Base-by-base conservation (phyloP, 768 basidiomycete species). In the Amanita pseudoporphyria region DNA sequence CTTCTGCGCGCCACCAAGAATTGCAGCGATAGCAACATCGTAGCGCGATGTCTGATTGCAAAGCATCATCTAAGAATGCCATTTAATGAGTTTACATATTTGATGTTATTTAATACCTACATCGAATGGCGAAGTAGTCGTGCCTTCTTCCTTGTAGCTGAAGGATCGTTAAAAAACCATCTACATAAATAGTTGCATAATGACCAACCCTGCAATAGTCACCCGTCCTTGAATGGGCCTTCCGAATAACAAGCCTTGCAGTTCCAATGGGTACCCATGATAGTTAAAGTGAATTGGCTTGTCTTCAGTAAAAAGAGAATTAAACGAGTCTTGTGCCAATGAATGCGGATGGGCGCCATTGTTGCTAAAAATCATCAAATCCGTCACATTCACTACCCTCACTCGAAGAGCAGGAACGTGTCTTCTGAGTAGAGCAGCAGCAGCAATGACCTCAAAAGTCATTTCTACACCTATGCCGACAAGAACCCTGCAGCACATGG, bases 391-490 rank as follows among this genome's bases (percentile, higher is more conserved):
- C 51, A 94, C 81, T 50, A 94, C 86, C 16, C 88, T 81, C 6
- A 90, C 82, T 32, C 92, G 82, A 22, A 96, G 74, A 7, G 74
- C 73, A 2, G 87, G 81, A n/a, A 71, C 71, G 19, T 76, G 66
- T 58, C 79, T 78, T 57, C 84, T 82, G 21, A 94, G 77, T 18
- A 93, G 73, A 2, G 81, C 80, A 0, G 88, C 85, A 1, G 92
- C 91, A 2, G 87, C 84, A 58, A 95, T 82, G 49, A 91, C 83
- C 61, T 96, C 92, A 56, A 89, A 84, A 0, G 88, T 94, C 19
- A 89, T 75, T 63, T 93, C 92, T 22, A 87, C 83, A 53, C 92
- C 91, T 57, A 89, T 82, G 7, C 89, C 89, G 32, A 90, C 87
- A 18, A 95, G 72, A 40, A 92, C 86, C 49, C 80, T 81, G 45